Evolutionary conservation across 2,329 filamentous ascomycete genomes (phyloP).

Genomic region (Alternaria sp.): DNA sequence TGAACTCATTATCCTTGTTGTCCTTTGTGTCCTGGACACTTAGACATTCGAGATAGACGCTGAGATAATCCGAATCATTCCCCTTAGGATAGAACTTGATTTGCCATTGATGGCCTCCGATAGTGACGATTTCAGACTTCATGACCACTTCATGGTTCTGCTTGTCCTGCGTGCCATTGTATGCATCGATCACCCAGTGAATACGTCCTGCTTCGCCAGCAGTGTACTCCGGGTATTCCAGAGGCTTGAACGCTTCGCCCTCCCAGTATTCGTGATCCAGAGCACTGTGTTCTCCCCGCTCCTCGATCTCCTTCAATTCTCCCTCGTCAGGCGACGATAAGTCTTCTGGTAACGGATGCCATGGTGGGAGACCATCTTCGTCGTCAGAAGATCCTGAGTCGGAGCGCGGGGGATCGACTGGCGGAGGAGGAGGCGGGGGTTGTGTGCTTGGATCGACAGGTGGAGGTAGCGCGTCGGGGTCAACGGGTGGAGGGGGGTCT

Average conservation of each 20-base stretch:
- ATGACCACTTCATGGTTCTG: constrained; percentile 67
- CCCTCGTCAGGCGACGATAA: constrained; percentile 63
- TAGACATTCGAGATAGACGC: constrained; percentile 69
- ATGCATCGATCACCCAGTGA: constrained; percentile 65
- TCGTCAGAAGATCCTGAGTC: constrained; percentile 48
- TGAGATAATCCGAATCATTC: constrained; percentile 65
- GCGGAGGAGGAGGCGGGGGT: constrained; percentile 45
- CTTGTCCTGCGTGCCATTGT: constrained; percentile 67
- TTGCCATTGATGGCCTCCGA: constrained; percentile 70
- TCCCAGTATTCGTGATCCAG: constrained; percentile 67
- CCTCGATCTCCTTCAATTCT: constrained; percentile 66
- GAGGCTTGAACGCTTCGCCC: constrained; percentile 61
- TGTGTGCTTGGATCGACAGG: constrained; percentile 33
- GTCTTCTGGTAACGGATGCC: constrained; percentile 66
- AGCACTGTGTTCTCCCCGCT: constrained; percentile 61
- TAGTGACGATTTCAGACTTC: constrained; percentile 63
- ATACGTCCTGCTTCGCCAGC: constrained; percentile 64
- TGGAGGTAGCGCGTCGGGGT: constrained; percentile 21
- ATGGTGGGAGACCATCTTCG: constrained; percentile 52
- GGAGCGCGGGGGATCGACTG: constrained; percentile 38
- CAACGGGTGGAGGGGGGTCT: constrained; percentile 34
- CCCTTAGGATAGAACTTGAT: constrained; percentile 72
- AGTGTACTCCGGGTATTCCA: constrained; percentile 66
- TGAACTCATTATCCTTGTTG: constrained; percentile 2
- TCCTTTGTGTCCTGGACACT: constrained; percentile 49